Percentiles rank a stretch among this genome's conserved stretches.
Conservation (phyloP, 768 basidiomycete genomes). For the Tricholoma hemisulphureum region DNA sequence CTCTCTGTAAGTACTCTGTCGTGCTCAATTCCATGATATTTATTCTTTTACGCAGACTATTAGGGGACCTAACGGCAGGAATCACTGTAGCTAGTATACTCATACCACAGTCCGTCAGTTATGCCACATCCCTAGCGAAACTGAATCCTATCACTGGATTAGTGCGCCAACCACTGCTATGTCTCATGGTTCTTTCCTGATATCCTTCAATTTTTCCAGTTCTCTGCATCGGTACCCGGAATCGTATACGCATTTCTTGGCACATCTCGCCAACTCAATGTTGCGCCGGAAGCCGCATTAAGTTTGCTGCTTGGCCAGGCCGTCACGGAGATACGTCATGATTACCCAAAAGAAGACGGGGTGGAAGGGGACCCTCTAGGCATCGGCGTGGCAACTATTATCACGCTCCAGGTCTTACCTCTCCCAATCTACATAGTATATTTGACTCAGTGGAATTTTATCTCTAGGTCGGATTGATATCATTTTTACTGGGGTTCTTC, state of each 20-base stretch:
- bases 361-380: slow-evolving; percentile 52
- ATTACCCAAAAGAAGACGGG: slow-evolving; percentile 39
- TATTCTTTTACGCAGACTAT: slow-evolving; percentile 25
- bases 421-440: neutral
- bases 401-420: slow-evolving; percentile 71
- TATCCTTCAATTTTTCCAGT: slow-evolving; percentile 39
- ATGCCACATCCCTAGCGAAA: slow-evolving; percentile 84
- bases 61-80: slow-evolving; percentile 76
- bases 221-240: slow-evolving; percentile 82
- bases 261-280: slow-evolving; percentile 76
- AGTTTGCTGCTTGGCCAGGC: slow-evolving; percentile 87
- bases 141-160: slow-evolving; percentile 83
- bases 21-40: neutral
- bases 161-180: slow-evolving; percentile 41
- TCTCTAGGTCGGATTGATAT: slow-evolving; percentile 74
- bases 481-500: slow-evolving; percentile 83
- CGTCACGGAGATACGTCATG: slow-evolving; percentile 63
- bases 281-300: slow-evolving; percentile 87
- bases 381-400: slow-evolving; percentile 71
- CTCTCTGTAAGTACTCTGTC: slow-evolving; percentile 49
- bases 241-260: slow-evolving; percentile 91
- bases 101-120: slow-evolving; percentile 87
- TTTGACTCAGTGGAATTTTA: neutral
- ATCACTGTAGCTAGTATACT: slow-evolving; percentile 82
- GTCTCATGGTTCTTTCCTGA: neutral